A percentile compares a stretch with the other conserved stretches of the same genome.
Conservation (phyloP, 2,329 filamentous ascomycete species). For the Fusarium poae region DNA sequence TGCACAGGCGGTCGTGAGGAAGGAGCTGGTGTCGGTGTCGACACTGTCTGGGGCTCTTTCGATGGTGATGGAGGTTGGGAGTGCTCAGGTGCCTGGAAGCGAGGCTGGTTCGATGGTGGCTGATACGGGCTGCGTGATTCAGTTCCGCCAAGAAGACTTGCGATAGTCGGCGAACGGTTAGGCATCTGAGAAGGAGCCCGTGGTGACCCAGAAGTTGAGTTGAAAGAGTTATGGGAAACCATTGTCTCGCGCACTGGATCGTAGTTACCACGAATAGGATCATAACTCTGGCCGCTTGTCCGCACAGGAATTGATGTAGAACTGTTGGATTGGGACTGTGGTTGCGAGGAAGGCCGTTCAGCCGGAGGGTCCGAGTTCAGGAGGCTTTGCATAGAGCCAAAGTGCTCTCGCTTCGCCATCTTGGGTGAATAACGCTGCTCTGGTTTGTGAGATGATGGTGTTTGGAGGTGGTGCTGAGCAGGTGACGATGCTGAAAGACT, state of each 20-base stretch:
- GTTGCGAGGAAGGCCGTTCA: slow-evolving; percentile 41
- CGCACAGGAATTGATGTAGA: slow-evolving; percentile 63
- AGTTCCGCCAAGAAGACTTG: slow-evolving; percentile 77
- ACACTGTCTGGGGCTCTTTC: slow-evolving; percentile 53
- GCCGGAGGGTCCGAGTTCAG: slow-evolving; percentile 63
- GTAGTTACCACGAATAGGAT: slow-evolving; percentile 86
- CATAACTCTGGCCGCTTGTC: slow-evolving; percentile 85
- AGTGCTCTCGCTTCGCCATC: slow-evolving; percentile 65
- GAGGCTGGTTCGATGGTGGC: slow-evolving; percentile 47
- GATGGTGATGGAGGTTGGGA: slow-evolving; percentile 61
- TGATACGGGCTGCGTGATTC: slow-evolving; percentile 49
- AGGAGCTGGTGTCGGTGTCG: slow-evolving; percentile 52
- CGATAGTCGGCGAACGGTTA: slow-evolving; percentile 82
- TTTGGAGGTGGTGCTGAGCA: slow-evolving; percentile 50
- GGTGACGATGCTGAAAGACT: slow-evolving; percentile 46
- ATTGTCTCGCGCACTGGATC: slow-evolving; percentile 75
- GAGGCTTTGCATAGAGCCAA: slow-evolving; percentile 68
- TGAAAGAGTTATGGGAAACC: slow-evolving; percentile 63
- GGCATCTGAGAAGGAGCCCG: slow-evolving; percentile 55
- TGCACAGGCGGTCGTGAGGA: slow-evolving; percentile 49
- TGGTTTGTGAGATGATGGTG: slow-evolving; percentile 41
- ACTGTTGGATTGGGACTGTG: slow-evolving; percentile 54
- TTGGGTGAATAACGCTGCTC: slow-evolving; percentile 59
- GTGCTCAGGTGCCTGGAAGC: slow-evolving; percentile 54
- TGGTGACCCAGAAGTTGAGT: slow-evolving; percentile 64